Conservation (phyloP, 176 grass and related monocot species). For the Hordeum vulgare region DNA sequence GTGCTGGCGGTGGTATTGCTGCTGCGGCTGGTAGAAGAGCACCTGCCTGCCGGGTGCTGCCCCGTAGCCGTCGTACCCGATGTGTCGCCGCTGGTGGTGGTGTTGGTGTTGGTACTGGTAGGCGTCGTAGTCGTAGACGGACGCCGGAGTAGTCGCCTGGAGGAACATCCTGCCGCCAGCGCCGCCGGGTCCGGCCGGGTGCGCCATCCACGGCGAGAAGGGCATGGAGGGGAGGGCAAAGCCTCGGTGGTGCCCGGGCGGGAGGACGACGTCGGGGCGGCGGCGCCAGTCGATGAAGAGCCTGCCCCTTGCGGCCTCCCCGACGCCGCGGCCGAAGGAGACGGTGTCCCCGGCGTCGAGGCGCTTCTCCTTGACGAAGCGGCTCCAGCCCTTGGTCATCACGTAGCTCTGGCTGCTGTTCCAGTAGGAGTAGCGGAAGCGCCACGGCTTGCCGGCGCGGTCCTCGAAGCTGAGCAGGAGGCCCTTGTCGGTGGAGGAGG, state of each 20-base stretch:
- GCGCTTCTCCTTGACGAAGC: conserved; percentile 99
- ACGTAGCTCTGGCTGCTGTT: conserved; percentile 99
- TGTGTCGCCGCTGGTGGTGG: conserved; percentile 16
- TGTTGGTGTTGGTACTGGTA: not conserved
- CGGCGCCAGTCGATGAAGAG: conserved; percentile 96
- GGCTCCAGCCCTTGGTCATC: conserved; percentile 99
- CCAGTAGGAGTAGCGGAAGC: conserved; percentile 99
- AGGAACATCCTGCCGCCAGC: conserved; percentile 35
- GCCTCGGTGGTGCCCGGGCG: conserved; percentile 4
- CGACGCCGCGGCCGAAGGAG: conserved; percentile 90
- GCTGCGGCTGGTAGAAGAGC: conserved; percentile 40
- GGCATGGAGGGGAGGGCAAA: conserved; percentile 30
- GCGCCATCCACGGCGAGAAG: conserved; percentile 26
- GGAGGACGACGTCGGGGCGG: conserved; percentile 35
- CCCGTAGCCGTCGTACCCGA: conserved; percentile 7
- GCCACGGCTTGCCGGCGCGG: conserved; percentile 85
- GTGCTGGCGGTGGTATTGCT: not conserved
- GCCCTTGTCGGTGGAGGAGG: conserved; percentile 71
- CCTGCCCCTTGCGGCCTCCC: conserved; percentile 45
- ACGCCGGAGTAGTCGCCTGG: conserved; percentile 12
- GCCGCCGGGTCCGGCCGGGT: not conserved
- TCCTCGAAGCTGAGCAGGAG: conserved; percentile 90
- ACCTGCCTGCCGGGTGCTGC: conserved; percentile 28
- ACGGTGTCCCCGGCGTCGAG: conserved; percentile 92
- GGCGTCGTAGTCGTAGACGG: conserved; percentile 32